Conservation (phyloP, 2,329 filamentous ascomycete species). For the Fusarium napiforme region DNA sequence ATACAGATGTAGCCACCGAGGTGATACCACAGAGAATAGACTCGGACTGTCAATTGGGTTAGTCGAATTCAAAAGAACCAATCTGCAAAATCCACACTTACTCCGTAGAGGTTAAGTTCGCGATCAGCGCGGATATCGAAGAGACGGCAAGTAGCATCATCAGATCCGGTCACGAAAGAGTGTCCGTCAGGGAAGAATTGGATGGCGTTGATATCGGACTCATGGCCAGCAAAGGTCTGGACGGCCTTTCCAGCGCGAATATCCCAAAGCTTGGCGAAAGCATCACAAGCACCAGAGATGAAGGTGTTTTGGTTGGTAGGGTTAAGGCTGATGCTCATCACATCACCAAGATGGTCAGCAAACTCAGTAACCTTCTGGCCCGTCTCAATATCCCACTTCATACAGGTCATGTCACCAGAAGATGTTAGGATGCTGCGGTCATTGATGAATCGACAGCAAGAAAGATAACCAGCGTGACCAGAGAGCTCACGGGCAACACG, state of each 20-base stretch:
- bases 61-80: slow-evolving; percentile 13
- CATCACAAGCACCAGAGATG: slow-evolving; percentile 98
- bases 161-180: slow-evolving; percentile 96
- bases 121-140: slow-evolving; percentile 98
- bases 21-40: slow-evolving; percentile 98
- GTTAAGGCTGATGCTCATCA: slow-evolving; percentile 99
- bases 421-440: slow-evolving; percentile 97
- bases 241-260: slow-evolving; percentile 98
- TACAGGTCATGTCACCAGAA: slow-evolving; percentile 99
- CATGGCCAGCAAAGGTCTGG: slow-evolving; percentile 97
- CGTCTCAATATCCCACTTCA: slow-evolving; percentile 99
- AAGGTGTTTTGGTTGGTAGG: slow-evolving; percentile 99
- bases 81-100: slow-evolving; percentile 54
- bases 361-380: slow-evolving; percentile 98
- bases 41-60: slow-evolving; percentile 74
- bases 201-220: slow-evolving; percentile 99
- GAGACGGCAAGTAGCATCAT: slow-evolving; percentile 95
- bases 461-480: slow-evolving; percentile 95
- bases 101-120: slow-evolving; percentile 75
- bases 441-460: slow-evolving; percentile 98
- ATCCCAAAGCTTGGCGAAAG: slow-evolving; percentile 98
- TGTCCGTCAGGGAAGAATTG: slow-evolving; percentile 99
- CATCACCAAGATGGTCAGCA: slow-evolving; percentile 96
- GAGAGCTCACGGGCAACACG: slow-evolving; percentile 95
- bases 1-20: slow-evolving; percentile 97